phyloP scores from a whole-genome alignment of 495 filamentous ascomycete species.

The Xylaria castorea region DNA sequence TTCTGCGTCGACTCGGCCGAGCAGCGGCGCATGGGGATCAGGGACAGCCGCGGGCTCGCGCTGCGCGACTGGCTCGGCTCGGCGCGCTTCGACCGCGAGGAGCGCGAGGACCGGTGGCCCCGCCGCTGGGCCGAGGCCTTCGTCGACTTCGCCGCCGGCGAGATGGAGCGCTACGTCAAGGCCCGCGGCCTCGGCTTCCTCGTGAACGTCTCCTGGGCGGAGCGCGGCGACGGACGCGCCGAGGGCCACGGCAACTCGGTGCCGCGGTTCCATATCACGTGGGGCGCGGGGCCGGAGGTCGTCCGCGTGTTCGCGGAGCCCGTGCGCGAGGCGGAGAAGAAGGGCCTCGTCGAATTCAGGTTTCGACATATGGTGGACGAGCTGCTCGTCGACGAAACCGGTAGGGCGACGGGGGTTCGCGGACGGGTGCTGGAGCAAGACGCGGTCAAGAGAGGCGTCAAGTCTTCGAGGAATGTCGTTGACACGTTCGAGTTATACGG shows the following conservation, averaged over 20 bases:
- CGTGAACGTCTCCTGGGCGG: conserved; percentile 57
- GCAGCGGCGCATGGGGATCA: conserved; percentile 58
- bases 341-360: conserved; percentile 56
- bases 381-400: conserved; percentile 54
- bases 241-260: conserved; percentile 61
- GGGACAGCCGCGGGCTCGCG: conserved; percentile 55
- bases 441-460: conserved; percentile 49
- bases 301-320: conserved; percentile 58
- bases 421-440: conserved; percentile 55
- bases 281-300: conserved; percentile 61
- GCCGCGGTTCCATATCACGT: conserved; percentile 58
- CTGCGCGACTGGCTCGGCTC: conserved; percentile 58
- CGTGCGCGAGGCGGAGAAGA: conserved; percentile 50
- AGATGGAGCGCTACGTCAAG: conserved; percentile 58
- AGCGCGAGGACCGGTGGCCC: conserved; percentile 55
- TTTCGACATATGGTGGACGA: conserved; percentile 58
- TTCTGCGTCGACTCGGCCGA: conserved; percentile 57
- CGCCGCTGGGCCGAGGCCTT: conserved; percentile 61
- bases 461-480: conserved; percentile 47
- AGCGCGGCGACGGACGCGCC: conserved; percentile 55
- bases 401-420: conserved; percentile 53
- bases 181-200: conserved; percentile 52
- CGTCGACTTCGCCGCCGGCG: conserved; percentile 57
- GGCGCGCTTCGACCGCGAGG: conserved; percentile 54
- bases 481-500: conserved; percentile 55